Evolutionary conservation across 805 yeast genomes (phyloP), one percentile per base, ranked within the genome.

Genomic region (Lachancea quebecensis): DNA sequence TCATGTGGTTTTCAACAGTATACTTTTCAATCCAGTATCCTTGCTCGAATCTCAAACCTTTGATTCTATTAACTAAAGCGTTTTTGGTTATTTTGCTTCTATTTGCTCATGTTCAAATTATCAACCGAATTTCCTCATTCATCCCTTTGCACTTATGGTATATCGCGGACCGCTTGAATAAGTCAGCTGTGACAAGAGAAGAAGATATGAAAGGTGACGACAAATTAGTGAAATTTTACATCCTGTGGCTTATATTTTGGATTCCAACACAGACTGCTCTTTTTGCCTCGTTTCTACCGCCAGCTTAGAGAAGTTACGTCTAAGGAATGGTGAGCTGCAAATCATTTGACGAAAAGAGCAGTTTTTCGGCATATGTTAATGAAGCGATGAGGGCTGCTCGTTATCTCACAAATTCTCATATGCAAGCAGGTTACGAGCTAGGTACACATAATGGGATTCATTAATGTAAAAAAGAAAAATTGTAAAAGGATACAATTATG

Each of bases 261-360:
- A 70, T 68, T 17, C 59, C 81, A 5, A 54, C 80, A 2, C 96
- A 90, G 63, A 75, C 90, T 0, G 74, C 78, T 1, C 66, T 90
- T 41, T 90, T 78, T 66, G 86, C 83, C 7, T 81, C 81, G n/a
- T 90, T 86, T 58, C 69, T 90, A 36, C 98, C 97, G 2, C 98
- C 98, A 4, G 98, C 98, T n/a, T 88, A 61, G 60, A n/a, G n/a
- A n/a, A n/a, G n/a, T n/a, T n/a, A n/a, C n/a, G n/a, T n/a, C n/a
- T n/a, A n/a, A n/a, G n/a, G n/a, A n/a, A n/a, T n/a, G n/a, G n/a
- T n/a, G n/a, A n/a, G n/a, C n/a, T n/a, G n/a, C n/a, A n/a, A n/a
- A n/a, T n/a, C n/a, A n/a, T n/a, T n/a, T n/a, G n/a, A n/a, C n/a
- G n/a, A n/a, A n/a, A n/a, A n/a, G n/a, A n/a, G n/a, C n/a, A n/a